These are phyloP conservation scores for Helotiales sp. DNA, from an alignment of 2,329 filamentous ascomycete species.

Conservation along the genomic window DNA sequence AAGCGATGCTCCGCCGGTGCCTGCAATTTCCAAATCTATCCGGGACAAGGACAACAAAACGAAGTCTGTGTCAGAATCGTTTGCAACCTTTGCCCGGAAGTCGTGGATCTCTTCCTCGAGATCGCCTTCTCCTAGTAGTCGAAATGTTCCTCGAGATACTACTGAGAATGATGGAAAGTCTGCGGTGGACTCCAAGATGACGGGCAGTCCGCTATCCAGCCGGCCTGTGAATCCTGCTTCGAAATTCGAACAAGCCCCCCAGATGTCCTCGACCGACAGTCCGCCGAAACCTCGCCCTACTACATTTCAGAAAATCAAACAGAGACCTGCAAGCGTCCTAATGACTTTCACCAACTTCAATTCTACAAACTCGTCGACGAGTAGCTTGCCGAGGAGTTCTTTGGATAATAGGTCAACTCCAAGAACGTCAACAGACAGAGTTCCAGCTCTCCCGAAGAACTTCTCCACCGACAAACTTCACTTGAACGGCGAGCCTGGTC, in stretches of 20 bases:
- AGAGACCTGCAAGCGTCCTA: conserved; percentile 39
- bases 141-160: conserved; percentile 26
- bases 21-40: conserved; percentile 36
- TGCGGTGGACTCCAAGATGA: conserved; percentile 29
- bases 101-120: conserved; percentile 54
- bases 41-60: conserved; percentile 46
- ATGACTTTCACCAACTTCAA: conserved; percentile 39
- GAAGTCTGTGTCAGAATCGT: conserved; percentile 54
- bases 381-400: conserved; percentile 49
- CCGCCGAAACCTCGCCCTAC: conserved; percentile 30
- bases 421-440: conserved; percentile 51
- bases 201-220: conserved; percentile 29
- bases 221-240: conserved; percentile 27
- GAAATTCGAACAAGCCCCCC: conserved; percentile 31
- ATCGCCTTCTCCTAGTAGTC: conserved; percentile 50
- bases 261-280: conserved; percentile 29
- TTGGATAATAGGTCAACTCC: conserved; percentile 51
- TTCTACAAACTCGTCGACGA: conserved; percentile 43
- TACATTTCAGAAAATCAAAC: conserved; percentile 37
- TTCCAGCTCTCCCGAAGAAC: conserved; percentile 52
- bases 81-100: conserved; percentile 55
- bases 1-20: conserved; percentile 44
- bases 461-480: conserved; percentile 45
- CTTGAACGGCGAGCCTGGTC: conserved; percentile 46
- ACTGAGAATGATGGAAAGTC: conserved; percentile 28